phyloP scores from a whole-genome alignment of 2,329 filamentous ascomycete genomes.

The Epichloe gansuensis region DNA sequence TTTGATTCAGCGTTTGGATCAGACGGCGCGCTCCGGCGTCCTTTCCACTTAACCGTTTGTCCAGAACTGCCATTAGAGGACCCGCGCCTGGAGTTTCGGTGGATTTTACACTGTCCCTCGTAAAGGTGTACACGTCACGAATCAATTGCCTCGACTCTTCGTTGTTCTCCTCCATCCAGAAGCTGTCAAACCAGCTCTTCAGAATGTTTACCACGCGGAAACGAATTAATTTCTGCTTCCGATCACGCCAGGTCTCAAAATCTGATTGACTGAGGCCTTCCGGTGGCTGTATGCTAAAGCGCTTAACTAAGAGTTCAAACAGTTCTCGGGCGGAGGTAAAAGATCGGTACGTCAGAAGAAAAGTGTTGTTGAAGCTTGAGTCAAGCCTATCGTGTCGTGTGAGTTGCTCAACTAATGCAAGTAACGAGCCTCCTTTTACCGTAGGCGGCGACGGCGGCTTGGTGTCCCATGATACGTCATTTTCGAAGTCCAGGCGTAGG shows the following conservation, averaged over 20 bases:
- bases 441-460: conserved; percentile 63
- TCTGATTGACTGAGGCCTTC: conserved; percentile 64
- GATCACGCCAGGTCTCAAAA: conserved; percentile 78
- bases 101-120: conserved; percentile 80
- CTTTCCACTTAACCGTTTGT: conserved; percentile 78
- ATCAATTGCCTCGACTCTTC: conserved; percentile 77
- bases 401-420: conserved; percentile 84
- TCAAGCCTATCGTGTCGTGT: conserved; percentile 94
- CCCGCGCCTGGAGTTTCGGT: conserved; percentile 85
- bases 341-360: conserved; percentile 90
- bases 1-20: conserved; percentile 72
- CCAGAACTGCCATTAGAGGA: conserved; percentile 73
- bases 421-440: conserved; percentile 79
- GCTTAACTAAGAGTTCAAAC: conserved; percentile 82
- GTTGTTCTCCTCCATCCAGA: conserved; percentile 94
- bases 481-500: conserved; percentile 74
- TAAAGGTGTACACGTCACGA: conserved; percentile 80
- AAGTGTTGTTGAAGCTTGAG: conserved; percentile 93
- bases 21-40: conserved; percentile 77
- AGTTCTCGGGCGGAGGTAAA: conserved; percentile 86
- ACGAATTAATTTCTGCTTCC: conserved; percentile 90
- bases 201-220: conserved; percentile 96
- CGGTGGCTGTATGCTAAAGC: conserved; percentile 87
- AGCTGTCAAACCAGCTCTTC: conserved; percentile 97
- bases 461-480: conserved; percentile 78